Conservation (phyloP, 1,284 basidiomycete genomes). For the Boletus sp. region DNA sequence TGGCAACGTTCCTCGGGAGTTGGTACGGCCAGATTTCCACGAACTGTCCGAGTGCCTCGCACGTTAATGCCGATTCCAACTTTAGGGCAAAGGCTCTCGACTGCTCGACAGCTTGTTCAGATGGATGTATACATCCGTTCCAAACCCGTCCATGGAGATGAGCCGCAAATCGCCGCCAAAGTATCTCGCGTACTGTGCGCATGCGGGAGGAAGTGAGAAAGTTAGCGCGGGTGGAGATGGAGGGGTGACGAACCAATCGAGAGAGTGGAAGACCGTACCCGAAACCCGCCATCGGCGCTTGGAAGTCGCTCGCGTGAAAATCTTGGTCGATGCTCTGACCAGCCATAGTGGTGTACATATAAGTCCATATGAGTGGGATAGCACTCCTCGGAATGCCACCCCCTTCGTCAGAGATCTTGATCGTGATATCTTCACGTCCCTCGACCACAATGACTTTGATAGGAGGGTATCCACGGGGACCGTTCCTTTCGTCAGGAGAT, state of each 20-base stretch:
- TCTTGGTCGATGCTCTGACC: conserved; percentile 83
- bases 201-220: conserved; percentile 4
- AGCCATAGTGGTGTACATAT: conserved; percentile 99
- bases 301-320: conserved; percentile 88
- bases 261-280: conserved; percentile 92
- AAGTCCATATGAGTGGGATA: conserved; percentile 96
- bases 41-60: not conserved
- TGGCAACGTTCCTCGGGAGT: not conserved
- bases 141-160: conserved; percentile 97
- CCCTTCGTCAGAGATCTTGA: conserved; percentile 97
- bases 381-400: conserved; percentile 94
- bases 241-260: conserved; percentile 58
- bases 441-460: conserved; percentile 98
- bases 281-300: conserved; percentile 98
- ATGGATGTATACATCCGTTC: conserved; percentile 89
- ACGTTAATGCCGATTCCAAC: not conserved
- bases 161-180: conserved; percentile 96
- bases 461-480: conserved; percentile 67
- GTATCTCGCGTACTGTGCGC: conserved; percentile 81
- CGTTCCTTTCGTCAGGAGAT: conserved; percentile 4
- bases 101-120: conserved; percentile 83
- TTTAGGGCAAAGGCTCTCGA: conserved; percentile 65
- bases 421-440: conserved; percentile 93
- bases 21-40: not conserved
- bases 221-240: conserved; percentile 12